phyloP scores from a whole-genome alignment of 371 early-diverging fungal genomes.

The Choanephora cucurbitarum region DNA sequence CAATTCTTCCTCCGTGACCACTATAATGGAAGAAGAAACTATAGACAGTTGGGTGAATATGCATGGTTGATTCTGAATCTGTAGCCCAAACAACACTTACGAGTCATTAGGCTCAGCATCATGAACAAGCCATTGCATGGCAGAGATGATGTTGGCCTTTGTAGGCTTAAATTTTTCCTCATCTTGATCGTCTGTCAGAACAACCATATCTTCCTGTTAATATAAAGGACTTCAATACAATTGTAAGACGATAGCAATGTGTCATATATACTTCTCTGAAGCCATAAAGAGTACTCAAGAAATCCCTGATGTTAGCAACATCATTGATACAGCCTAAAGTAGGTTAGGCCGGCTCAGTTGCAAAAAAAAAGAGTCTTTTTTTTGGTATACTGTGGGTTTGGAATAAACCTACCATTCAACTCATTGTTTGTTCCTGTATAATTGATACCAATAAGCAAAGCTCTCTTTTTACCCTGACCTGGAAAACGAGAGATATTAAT shows the following conservation, averaged over 20 bases:
- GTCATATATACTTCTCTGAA: conserved; percentile 57
- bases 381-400: not conserved
- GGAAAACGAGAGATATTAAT: not conserved
- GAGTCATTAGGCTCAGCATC: conserved; percentile 86
- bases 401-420: conserved; percentile 57
- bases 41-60: not conserved
- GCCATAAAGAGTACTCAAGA: conserved; percentile 63
- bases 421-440: conserved; percentile 72
- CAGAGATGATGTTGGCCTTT: conserved; percentile 73
- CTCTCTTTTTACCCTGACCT: conserved; percentile 73
- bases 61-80: not conserved
- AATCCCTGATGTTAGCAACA: conserved; percentile 80
- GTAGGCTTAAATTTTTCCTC: conserved; percentile 75
- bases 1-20: conserved; percentile 83
- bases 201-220: conserved; percentile 66
- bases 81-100: no score
- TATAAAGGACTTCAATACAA: no score
- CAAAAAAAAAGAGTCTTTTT: not conserved
- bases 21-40: conserved; percentile 73
- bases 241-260: no score
- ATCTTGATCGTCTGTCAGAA: conserved; percentile 86
- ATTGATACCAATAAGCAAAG: conserved; percentile 92
- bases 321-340: conserved; percentile 87
- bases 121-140: conserved; percentile 88
- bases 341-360: not conserved